Percentiles rank a stretch among this genome's conserved stretches.
phyloP scores from a whole-genome alignment of 2,329 filamentous ascomycete genomes.

The Eutypella sp. region DNA sequence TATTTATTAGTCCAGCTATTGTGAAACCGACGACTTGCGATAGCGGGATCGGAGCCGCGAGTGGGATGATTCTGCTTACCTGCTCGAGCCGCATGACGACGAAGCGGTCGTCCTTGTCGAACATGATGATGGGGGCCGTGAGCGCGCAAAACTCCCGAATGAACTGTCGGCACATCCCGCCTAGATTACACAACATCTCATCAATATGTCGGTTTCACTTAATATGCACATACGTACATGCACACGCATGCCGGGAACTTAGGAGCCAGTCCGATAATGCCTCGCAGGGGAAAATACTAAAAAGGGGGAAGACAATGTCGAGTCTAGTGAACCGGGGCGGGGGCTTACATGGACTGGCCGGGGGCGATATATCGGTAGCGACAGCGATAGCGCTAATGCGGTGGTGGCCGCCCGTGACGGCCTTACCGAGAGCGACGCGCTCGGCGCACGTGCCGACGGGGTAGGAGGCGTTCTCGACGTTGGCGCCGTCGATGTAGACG shows the following conservation, averaged over 20 bases:
- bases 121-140: conserved; percentile 83
- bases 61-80: conserved; percentile 38
- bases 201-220: too few relatives aligned
- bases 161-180: conserved; percentile 91
- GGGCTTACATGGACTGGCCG: conserved; percentile 65
- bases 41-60: conserved; percentile 1
- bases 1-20: not conserved
- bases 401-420: conserved; percentile 57
- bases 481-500: conserved; percentile 65
- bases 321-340: not conserved
- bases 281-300: too few relatives aligned
- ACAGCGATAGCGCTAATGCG: conserved; percentile 77
- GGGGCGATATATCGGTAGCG: conserved; percentile 68
- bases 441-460: conserved; percentile 96
- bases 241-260: too few relatives aligned
- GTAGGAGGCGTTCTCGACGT: conserved; percentile 90
- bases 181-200: not conserved
- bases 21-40: not conserved
- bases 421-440: conserved; percentile 79
- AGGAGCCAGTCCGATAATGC: too few relatives aligned
- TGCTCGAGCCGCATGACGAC: conserved; percentile 66
- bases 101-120: conserved; percentile 73
- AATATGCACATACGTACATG: too few relatives aligned
- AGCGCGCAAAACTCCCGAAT: conserved; percentile 71
- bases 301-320: too few relatives aligned